Base-by-base conservation (phyloP, 495 filamentous ascomycete species). In the Endocarpon pusillum region DNA sequence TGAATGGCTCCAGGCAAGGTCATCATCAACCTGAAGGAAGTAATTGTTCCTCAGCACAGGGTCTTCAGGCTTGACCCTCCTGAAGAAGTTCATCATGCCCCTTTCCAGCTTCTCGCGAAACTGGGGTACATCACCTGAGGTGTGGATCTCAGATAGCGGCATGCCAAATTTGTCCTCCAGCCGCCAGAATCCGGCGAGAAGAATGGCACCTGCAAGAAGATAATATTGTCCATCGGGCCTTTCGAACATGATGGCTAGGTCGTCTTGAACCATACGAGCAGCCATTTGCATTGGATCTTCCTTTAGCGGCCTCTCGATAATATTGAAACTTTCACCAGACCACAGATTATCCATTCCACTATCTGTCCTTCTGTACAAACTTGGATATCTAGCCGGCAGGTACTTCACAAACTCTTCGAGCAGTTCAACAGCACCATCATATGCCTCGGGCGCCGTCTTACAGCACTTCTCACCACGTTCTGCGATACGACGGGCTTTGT, bases 161-260 rank as follows among this genome's bases (percentile, higher is more conserved):
- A 94, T 89, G 5, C 78, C 78, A 50, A 79, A 75, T 56, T 94
- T 91, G 46, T 92, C 81, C 33, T 66, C 59, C 4, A 92, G 66
- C 5, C 81, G 71, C 85, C 83, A 92, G 59, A 92, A 94, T 0
- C 83, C 84, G 0, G 83, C 70, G 1, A 94, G 64, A 7, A 92
- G 62, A 34, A 89, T 75, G 4, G 75, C 66, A 9, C 83, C 85
- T 2, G 82, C 81, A 1, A 83, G 64, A 1, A 91, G 70, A 52
- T 86, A 81, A 55, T 94, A 92, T 50, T 87, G 73, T 17, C 81
- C 78, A 45, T 92, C 80, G 1, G 59, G 48, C 19, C 58, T 64
- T 51, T 91, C 81, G 45, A 92, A 62, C 84, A 94, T 92, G 16
- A 92, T 65, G 1, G 81, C 82, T 1, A 92, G 55, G 47, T 91